Conservation (phyloP, 2,329 filamentous ascomycete genomes). For the Xylariaceae sp. region DNA sequence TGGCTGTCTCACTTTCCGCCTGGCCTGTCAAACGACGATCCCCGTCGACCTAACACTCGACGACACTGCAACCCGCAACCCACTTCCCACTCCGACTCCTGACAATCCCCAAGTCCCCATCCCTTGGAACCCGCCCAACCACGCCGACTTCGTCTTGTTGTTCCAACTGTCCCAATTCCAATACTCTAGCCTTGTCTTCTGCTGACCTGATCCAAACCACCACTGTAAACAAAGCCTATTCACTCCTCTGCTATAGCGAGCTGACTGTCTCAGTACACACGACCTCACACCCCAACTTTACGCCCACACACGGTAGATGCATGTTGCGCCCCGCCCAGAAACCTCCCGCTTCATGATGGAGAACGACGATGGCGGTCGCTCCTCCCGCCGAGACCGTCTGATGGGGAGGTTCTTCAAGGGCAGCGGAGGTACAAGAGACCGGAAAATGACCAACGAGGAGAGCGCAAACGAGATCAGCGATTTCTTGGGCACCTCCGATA, state of each 20-base stretch:
- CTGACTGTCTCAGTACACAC: too few relatives aligned
- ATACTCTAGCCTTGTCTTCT: too few relatives aligned
- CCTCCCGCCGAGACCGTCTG: slow-evolving; percentile 39
- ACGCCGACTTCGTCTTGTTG: too few relatives aligned
- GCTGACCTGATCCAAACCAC: too few relatives aligned
- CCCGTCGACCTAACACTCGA: background rate
- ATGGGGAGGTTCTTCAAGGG: slow-evolving; percentile 59
- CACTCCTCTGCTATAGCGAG: too few relatives aligned
- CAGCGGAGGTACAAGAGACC: slow-evolving; percentile 29
- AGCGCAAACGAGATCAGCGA: slow-evolving; percentile 51
- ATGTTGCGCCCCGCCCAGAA: slow-evolving; percentile 15
- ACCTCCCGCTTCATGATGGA: slow-evolving; percentile 22
- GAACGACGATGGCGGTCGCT: slow-evolving; percentile 26
- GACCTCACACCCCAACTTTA: too few relatives aligned
- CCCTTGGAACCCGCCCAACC: too few relatives aligned
- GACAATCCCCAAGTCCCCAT: background rate
- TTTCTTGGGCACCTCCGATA: slow-evolving; percentile 56
- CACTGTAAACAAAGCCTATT: too few relatives aligned
- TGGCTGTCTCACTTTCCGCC: background rate
- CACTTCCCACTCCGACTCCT: background rate
- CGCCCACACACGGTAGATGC: background rate
- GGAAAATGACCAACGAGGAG: slow-evolving; percentile 33
- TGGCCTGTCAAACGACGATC: background rate
- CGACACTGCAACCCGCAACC: background rate
- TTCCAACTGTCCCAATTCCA: too few relatives aligned